Conservation (phyloP, 768 basidiomycete genomes). For the Russula emetica region DNA sequence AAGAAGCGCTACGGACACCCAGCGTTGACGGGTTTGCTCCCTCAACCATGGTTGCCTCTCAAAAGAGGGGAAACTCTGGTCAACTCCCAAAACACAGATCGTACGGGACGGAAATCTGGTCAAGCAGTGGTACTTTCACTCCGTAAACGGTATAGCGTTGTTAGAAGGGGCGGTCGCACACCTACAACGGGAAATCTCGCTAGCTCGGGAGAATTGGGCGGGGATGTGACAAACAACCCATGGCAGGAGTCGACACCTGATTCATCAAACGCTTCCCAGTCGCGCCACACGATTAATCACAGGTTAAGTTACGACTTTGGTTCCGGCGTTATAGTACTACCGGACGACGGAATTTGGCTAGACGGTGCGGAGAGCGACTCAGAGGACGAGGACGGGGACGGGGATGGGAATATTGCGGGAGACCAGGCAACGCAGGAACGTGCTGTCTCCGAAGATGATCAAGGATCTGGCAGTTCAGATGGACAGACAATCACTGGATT, state of each 20-base stretch:
- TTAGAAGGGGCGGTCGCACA: conserved; percentile 37
- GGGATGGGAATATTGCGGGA: conserved; percentile 34
- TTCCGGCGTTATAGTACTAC: conserved; percentile 84
- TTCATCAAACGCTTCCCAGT: conserved; percentile 32
- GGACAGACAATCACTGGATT: conserved; percentile 28
- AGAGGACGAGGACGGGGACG: conserved; percentile 41
- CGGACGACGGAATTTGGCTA: conserved; percentile 61
- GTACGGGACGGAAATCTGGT: conserved; percentile 37
- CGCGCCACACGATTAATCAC: conserved; percentile 40
- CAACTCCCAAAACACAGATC: conserved; percentile 46
- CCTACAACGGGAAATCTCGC: background rate
- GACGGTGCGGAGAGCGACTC: conserved; percentile 42
- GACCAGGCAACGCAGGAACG: conserved; percentile 40
- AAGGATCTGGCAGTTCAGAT: conserved; percentile 28
- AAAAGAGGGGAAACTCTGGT: conserved; percentile 76
- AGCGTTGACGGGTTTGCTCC: conserved; percentile 87
- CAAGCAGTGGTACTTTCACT: conserved; percentile 80
- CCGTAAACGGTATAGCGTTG: conserved; percentile 61
- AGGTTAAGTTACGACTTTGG: conserved; percentile 81
- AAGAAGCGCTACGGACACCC: conserved; percentile 94
- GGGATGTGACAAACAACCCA: conserved; percentile 42
- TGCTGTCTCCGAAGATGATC: conserved; percentile 28
- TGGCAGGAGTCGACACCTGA: conserved; percentile 53
- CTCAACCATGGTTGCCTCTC: conserved; percentile 90
- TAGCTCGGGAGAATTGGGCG: conserved; percentile 5